Evolutionary conservation across 805 yeast genomes (phyloP).

Genomic region (Sungouiella thailandica): DNA sequence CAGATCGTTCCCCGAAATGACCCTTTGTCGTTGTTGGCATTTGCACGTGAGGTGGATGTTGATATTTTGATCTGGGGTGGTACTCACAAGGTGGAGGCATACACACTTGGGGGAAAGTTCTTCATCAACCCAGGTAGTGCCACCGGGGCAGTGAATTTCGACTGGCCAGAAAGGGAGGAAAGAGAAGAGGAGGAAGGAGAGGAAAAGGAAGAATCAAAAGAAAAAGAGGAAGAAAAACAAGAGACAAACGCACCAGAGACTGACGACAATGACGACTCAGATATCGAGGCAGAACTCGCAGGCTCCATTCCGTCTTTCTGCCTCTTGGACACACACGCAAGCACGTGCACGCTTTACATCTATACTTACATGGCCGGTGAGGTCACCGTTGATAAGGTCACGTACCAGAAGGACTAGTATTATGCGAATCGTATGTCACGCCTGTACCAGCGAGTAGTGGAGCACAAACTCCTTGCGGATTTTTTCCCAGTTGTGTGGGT

Average conservation of each 20-base stretch:
- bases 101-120: constrained; percentile 85
- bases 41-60: constrained; percentile 88
- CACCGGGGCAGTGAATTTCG: constrained; percentile 78
- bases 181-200: constrained; percentile 38
- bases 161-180: constrained; percentile 53
- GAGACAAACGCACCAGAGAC: constrained; percentile 1
- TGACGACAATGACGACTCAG: constrained; percentile 62
- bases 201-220: constrained; percentile 29
- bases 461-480: constrained; percentile 66
- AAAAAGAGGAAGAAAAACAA: constrained; percentile 37
- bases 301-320: constrained; percentile 77
- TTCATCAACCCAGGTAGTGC: constrained; percentile 97
- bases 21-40: constrained; percentile 73
- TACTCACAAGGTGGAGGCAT: constrained; percentile 88
- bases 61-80: constrained; percentile 93
- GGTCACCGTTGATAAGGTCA: constrained; percentile 84
- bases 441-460: constrained; percentile 39
- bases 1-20: constrained; percentile 81
- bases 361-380: constrained; percentile 78
- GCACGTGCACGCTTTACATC: constrained; percentile 74
- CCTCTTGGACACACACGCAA: constrained; percentile 77
- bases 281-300: constrained; percentile 12
- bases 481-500: constrained; percentile 94
- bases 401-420: constrained; percentile 27
- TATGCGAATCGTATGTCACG: constrained; percentile 6